These are phyloP conservation scores for Ampelocalamus luodianensis DNA, from an alignment of 176 grass and related monocot species.

Conservation along the genomic window DNA sequence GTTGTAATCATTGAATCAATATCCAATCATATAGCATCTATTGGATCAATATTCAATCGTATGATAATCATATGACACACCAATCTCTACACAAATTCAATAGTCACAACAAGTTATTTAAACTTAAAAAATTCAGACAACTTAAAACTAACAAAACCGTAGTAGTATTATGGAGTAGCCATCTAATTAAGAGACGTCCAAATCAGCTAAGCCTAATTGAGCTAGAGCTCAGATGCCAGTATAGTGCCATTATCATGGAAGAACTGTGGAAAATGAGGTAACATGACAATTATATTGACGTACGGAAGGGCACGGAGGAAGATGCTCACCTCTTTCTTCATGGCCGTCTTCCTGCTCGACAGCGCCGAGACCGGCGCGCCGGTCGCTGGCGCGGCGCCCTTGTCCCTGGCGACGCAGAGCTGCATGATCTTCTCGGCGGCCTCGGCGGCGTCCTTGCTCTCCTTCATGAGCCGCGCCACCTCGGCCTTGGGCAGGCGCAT, in stretches of 20 bases:
- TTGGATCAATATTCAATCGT: too few species aligned
- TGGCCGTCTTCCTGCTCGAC: conserved; percentile 23
- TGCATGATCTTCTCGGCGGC: conserved; percentile 90
- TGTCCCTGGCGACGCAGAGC: conserved; percentile 75
- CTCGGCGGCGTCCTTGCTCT: conserved; percentile 79
- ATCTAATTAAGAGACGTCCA: background rate
- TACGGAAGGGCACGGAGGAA: background rate
- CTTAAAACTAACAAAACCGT: too few species aligned
- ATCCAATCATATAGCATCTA: too few species aligned
- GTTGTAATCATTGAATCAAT: too few species aligned
- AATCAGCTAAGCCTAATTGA: conserved; percentile 19
- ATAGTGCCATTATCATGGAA: conserved; percentile 26
- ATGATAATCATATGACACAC: too few species aligned
- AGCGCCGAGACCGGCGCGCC: conserved; percentile 2
- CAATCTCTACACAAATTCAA: too few species aligned
- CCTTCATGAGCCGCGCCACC: conserved; percentile 89
- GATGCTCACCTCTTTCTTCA: conserved; percentile 75
- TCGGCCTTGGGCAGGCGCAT: conserved; percentile 81
- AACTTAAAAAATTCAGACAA: too few species aligned
- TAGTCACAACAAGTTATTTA: too few species aligned
- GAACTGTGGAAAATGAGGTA: background rate
- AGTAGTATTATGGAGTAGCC: too few species aligned
- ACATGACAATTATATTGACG: conserved; percentile 20
- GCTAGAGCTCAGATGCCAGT: background rate
- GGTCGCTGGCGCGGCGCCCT: conserved; percentile 20